A percentile compares a stretch with the other conserved stretches of the same genome.
Conservation (phyloP, 768 basidiomycete species). For the Pseudohyphozyma bogoriensis region DNA sequence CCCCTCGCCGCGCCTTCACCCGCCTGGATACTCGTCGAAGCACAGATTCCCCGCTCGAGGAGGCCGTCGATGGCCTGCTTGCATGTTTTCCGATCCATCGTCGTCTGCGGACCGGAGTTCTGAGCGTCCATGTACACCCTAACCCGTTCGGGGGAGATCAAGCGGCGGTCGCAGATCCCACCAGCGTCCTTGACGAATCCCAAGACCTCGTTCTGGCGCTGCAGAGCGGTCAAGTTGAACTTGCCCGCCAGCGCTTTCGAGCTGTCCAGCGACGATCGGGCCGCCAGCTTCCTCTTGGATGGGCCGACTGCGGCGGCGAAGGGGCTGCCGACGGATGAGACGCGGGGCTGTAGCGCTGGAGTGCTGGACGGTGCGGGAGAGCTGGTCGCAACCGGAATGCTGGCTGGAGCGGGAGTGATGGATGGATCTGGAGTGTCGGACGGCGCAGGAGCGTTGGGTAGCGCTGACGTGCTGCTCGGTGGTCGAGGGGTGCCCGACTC, state of each 20-base stretch:
- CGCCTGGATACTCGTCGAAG: neutral
- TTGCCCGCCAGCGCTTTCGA: too few relatives aligned
- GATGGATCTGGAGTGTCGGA: too few relatives aligned
- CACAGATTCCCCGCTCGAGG: neutral
- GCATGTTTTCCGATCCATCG: conserved; percentile 8
- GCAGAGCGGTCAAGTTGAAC: conserved; percentile 23
- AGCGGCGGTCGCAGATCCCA: conserved; percentile 57
- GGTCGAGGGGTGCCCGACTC: too few relatives aligned
- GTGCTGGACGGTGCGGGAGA: too few relatives aligned
- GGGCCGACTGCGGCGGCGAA: too few relatives aligned
- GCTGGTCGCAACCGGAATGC: too few relatives aligned
- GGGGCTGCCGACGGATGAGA: neutral
- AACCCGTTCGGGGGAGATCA: conserved; percentile 20
- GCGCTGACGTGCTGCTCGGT: too few relatives aligned
- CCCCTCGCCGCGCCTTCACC: neutral
- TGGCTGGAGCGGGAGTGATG: too few relatives aligned
- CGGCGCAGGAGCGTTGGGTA: too few relatives aligned
- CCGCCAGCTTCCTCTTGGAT: too few relatives aligned
- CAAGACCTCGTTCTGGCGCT: conserved; percentile 59
- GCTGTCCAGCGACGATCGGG: too few relatives aligned
- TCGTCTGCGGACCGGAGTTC: neutral
- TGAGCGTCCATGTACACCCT: neutral
- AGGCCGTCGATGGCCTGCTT: neutral
- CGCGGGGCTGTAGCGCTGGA: neutral
- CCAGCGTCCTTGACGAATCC: conserved; percentile 51